Evolutionary conservation across 805 yeast genomes (phyloP).

Genomic region (Kazachstania bromeliacearum): DNA sequence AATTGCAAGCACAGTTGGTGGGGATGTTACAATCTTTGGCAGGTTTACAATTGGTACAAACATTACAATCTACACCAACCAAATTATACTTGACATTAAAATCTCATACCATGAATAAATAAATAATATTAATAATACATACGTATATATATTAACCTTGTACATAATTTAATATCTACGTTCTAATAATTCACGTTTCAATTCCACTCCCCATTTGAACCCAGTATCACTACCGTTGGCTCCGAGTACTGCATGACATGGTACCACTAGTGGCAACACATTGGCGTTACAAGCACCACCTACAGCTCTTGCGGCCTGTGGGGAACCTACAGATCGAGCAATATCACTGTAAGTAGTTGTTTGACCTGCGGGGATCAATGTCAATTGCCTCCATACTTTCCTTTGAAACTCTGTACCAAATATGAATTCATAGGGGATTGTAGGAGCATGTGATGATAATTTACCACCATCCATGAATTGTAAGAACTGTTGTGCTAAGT

Average conservation of each 20-base stretch:
- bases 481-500: too few species aligned
- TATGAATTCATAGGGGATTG: constrained; percentile 20
- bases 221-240: constrained; percentile 29
- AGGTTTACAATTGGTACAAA: constrained; percentile 81
- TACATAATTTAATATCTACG: neutral
- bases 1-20: constrained; percentile 70
- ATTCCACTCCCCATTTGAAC: constrained; percentile 31
- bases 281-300: constrained; percentile 36
- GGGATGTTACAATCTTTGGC: constrained; percentile 77
- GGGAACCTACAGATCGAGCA: constrained; percentile 25
- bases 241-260: constrained; percentile 37
- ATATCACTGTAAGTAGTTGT: constrained; percentile 29
- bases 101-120: constrained; percentile 33
- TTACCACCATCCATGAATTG: too few species aligned
- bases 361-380: constrained; percentile 24
- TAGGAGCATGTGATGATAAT: too few species aligned
- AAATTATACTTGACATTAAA: constrained; percentile 67
- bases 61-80: constrained; percentile 62
- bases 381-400: constrained; percentile 32
- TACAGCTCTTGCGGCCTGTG: constrained; percentile 31
- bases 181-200: constrained; percentile 26
- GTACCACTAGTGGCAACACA: constrained; percentile 32
- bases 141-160: neutral
- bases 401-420: constrained; percentile 35
- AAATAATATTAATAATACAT: neutral